Base-by-base conservation (phyloP, 2,329 filamentous ascomycete genomes). In the Verticillium tricorpus region DNA sequence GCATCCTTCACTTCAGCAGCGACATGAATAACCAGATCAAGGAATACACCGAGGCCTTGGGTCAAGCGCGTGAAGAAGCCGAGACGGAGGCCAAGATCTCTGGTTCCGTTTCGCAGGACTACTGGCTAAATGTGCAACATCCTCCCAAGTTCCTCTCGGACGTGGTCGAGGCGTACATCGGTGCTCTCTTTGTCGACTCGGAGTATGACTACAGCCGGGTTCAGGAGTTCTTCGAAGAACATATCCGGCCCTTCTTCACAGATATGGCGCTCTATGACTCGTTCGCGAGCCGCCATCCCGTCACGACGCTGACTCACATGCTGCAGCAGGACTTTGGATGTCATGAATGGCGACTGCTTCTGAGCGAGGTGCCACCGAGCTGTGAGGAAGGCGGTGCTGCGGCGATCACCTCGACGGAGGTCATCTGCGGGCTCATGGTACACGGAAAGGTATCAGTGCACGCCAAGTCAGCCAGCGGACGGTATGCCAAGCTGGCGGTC, bases 111-210 rank as follows among this genome's bases (percentile, higher is more conserved):
- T 76, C 81, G 11, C 78, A 81, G 4, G 85, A 91, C 75, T 94
- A 88, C 73, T 95, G 91, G 92, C 80, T 85, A 32, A 77, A 80
- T 14, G 81, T 84, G 11, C 80, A 79, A 17, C 80, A 85, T 50
- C 87, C 90, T 1, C 91, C 90, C 9, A 95, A 95, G 69, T 82
- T 78, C 60, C 85, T 98, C 6, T 86, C 93, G 0, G 95, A 99
- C 73, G 85, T 97, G 40, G 81, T 98, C 3, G 95, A 99, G 79
- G 87, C 94, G 0, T 95, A 93, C 68, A 78, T 97, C 2, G 95
- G 93, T 1, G 94, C 94, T 22, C 82, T 97, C 25, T 98, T 98
- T 72, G 90, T 99, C 12, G 95, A 99, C 74, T 90, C 91, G 0
- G 80, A 83, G 56, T 98, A 94, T 76, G 78, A 95, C 70, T 97